These are phyloP conservation scores for Suhomyces terraborum DNA, from an alignment of 1,139 yeast genomes.

Conservation along the genomic window DNA sequence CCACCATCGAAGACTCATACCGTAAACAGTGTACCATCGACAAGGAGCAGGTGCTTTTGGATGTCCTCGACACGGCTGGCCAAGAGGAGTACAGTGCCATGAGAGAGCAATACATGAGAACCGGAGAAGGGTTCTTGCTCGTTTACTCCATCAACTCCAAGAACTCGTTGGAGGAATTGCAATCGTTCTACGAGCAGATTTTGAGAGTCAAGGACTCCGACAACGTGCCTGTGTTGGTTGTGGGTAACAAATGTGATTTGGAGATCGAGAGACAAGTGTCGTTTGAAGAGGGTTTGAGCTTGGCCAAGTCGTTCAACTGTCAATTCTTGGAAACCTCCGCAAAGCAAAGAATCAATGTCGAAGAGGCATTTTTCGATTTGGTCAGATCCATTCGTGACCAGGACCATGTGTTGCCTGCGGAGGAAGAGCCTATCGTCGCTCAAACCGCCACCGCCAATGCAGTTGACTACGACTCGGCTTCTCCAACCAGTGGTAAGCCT, in stretches of 20 bases:
- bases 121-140: constrained; percentile 86
- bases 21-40: constrained; percentile 58
- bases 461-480: constrained; percentile 10
- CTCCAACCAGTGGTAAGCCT: constrained; percentile 8
- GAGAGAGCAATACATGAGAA: constrained; percentile 93
- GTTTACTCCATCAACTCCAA: constrained; percentile 84
- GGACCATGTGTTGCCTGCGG: constrained; percentile 20
- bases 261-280: constrained; percentile 78
- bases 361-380: constrained; percentile 81
- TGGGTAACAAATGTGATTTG: constrained; percentile 80
- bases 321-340: constrained; percentile 93
- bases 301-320: constrained; percentile 74
- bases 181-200: constrained; percentile 79
- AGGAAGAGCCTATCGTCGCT: constrained; percentile 5
- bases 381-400: constrained; percentile 62
- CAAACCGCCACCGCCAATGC: constrained; percentile 22
- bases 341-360: constrained; percentile 89
- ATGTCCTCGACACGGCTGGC: constrained; percentile 96
- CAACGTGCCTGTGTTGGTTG: constrained; percentile 69
- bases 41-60: constrained; percentile 52
- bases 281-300: constrained; percentile 76
- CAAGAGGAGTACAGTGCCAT: constrained; percentile 96
- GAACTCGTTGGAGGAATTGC: constrained; percentile 76
- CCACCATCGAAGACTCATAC: constrained; percentile 87
- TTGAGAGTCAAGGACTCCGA: constrained; percentile 81